Percentiles rank a stretch among this genome's conserved stretches.
Conservation (phyloP, 768 basidiomycete species). For the Panaeolus papilionaceus region DNA sequence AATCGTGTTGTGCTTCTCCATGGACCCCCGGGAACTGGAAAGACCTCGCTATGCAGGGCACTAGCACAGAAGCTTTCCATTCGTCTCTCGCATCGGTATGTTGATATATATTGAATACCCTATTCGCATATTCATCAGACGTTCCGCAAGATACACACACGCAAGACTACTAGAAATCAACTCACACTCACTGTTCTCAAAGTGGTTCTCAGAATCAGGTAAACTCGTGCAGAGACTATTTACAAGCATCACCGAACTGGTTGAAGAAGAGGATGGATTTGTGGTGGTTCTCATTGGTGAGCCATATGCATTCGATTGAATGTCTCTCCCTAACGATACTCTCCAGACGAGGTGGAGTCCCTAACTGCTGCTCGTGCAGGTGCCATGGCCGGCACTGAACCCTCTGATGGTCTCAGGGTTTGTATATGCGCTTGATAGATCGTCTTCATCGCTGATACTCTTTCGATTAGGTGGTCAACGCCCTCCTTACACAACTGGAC, state of each 20-base stretch:
- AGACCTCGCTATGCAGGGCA: conserved; percentile 94
- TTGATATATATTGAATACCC: conserved; percentile 17
- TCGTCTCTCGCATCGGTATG: conserved; percentile 82
- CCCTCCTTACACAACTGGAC: conserved; percentile 95
- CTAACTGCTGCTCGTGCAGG: conserved; percentile 94
- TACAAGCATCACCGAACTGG: conserved; percentile 85
- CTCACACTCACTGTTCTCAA: conserved; percentile 96
- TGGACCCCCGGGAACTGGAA: conserved; percentile 97
- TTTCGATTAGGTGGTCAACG: conserved; percentile 86
- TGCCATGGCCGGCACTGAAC: conserved; percentile 95
- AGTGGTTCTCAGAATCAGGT: conserved; percentile 99
- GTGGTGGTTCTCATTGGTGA: conserved; percentile 93
- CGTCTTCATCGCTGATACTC: neutral
- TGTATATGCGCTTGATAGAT: conserved; percentile 27
- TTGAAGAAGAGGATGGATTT: conserved; percentile 91
- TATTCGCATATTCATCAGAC: conserved; percentile 9
- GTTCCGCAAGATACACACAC: conserved; percentile 70
- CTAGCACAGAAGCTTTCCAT: conserved; percentile 96
- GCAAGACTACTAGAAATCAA: conserved; percentile 95
- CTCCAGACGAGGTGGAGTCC: conserved; percentile 92
- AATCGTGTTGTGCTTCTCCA: conserved; percentile 94
- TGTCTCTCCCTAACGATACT: conserved; percentile 7
- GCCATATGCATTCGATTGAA: conserved; percentile 17
- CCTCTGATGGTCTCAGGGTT: conserved; percentile 91
- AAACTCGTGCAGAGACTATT: conserved; percentile 97